Evolutionary conservation across 1,284 basidiomycete species (phyloP).

Genomic region (Laetiporus sulphureus): DNA sequence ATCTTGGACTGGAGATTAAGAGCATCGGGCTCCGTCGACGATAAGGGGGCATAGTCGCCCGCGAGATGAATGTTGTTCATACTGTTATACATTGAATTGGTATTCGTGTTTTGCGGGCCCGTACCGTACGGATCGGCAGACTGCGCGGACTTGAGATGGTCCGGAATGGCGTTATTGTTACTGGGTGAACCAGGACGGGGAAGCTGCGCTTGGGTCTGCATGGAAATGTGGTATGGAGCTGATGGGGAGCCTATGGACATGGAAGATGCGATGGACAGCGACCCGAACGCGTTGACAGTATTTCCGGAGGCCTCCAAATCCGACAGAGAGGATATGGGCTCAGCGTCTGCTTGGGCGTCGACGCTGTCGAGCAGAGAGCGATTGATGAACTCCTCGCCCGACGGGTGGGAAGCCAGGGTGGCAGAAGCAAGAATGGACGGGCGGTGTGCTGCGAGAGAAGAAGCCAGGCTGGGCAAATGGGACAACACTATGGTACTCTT

Average conservation of each 20-base stretch:
- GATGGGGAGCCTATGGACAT: constrained; percentile 44
- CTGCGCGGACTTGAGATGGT: constrained; percentile 28
- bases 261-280: constrained; percentile 43
- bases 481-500: constrained; percentile 20
- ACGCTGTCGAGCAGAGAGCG: constrained; percentile 73
- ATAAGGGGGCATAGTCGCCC: constrained; percentile 30
- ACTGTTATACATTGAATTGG: constrained; percentile 41
- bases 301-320: constrained; percentile 46
- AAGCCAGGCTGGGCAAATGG: constrained; percentile 56
- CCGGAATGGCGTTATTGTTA: constrained; percentile 26
- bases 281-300: constrained; percentile 34
- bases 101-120: constrained; percentile 20
- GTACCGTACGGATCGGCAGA: constrained; percentile 27
- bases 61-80: constrained; percentile 29
- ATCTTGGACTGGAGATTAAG: constrained; percentile 34
- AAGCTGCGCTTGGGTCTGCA: constrained; percentile 36
- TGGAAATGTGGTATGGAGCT: constrained; percentile 44
- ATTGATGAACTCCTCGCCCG: constrained; percentile 79
- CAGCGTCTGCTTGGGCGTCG: constrained; percentile 74
- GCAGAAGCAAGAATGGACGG: constrained; percentile 24
- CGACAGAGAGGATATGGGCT: constrained; percentile 46
- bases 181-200: constrained; percentile 45
- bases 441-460: constrained; percentile 37
- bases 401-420: constrained; percentile 31
- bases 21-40: constrained; percentile 29